Evolutionary conservation across 495 filamentous ascomycete species (phyloP).

Genomic region (Cairneyella variabilis): DNA sequence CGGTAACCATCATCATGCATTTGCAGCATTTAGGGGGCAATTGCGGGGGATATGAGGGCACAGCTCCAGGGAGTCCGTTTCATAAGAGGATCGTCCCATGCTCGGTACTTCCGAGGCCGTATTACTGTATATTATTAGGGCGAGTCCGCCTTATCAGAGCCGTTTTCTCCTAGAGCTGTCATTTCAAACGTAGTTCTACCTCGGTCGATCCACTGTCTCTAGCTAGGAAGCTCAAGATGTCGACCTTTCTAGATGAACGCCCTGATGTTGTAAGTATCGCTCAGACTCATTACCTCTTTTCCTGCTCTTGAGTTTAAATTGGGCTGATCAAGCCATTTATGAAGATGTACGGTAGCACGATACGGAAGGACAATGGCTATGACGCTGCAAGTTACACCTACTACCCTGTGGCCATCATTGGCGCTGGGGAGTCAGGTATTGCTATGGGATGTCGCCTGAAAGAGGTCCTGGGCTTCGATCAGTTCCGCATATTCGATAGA

Average conservation of each 20-base stretch:
- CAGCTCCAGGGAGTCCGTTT: too few species aligned
- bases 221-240: constrained; percentile 6
- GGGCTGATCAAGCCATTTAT: neutral
- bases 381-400: constrained; percentile 20
- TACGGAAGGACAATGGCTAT: constrained; percentile 22
- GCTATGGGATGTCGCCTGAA: constrained; percentile 61
- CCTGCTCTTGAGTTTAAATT: neutral
- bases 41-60: too few species aligned
- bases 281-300: neutral
- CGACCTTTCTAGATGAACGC: constrained; percentile 6
- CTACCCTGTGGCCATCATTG: constrained; percentile 42
- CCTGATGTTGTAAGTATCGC: constrained; percentile 10
- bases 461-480: constrained; percentile 54
- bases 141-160: too few species aligned
- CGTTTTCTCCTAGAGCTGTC: too few species aligned
- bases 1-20: too few species aligned
- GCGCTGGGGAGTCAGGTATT: constrained; percentile 64
- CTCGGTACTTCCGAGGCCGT: too few species aligned
- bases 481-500: constrained; percentile 62
- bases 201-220: too few species aligned
- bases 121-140: too few species aligned
- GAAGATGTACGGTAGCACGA: constrained; percentile 22
- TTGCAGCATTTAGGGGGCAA: too few species aligned
- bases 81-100: too few species aligned
- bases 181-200: too few species aligned